phyloP scores from a whole-genome alignment of 257 asterid species.

The Lavandula angustifolia region DNA sequence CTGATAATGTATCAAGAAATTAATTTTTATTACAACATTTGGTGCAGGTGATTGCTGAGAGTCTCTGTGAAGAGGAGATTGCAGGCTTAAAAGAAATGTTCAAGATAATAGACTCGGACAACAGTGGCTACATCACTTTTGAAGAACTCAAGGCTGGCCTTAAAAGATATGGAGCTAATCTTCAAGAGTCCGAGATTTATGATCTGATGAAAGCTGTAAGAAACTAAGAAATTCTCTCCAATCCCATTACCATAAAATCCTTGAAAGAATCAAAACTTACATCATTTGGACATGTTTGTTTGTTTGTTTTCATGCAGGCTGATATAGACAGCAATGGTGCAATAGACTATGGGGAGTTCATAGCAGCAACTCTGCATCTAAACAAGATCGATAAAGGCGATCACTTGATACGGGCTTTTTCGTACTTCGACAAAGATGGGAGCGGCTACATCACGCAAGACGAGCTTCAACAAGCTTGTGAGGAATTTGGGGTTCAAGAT shows the following conservation, averaged over 20 bases:
- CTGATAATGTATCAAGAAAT: neutral
- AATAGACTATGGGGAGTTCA: slow-evolving; percentile 54
- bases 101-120: slow-evolving; percentile 41
- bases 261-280: too few species aligned
- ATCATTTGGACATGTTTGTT: neutral
- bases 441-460: slow-evolving; percentile 51
- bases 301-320: slow-evolving; percentile 32
- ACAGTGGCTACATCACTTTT: slow-evolving; percentile 45
- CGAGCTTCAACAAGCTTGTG: slow-evolving; percentile 51
- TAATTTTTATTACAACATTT: neutral
- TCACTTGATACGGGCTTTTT: slow-evolving; percentile 41
- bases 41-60: slow-evolving; percentile 50
- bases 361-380: slow-evolving; percentile 47
- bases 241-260: too few species aligned
- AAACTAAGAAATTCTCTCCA: neutral
- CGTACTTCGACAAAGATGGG: slow-evolving; percentile 50
- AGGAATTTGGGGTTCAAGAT: slow-evolving; percentile 44
- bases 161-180: slow-evolving; percentile 45
- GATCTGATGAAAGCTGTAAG: slow-evolving; percentile 47
- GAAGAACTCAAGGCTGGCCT: slow-evolving; percentile 53
- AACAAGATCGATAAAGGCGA: slow-evolving; percentile 47
- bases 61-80: slow-evolving; percentile 47
- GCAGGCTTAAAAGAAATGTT: slow-evolving; percentile 50
- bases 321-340: slow-evolving; percentile 50
- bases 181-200: slow-evolving; percentile 43